These are phyloP conservation scores for Wickerhamiella pararugosa DNA, from an alignment of 1,139 yeast species.

Conservation along the genomic window DNA sequence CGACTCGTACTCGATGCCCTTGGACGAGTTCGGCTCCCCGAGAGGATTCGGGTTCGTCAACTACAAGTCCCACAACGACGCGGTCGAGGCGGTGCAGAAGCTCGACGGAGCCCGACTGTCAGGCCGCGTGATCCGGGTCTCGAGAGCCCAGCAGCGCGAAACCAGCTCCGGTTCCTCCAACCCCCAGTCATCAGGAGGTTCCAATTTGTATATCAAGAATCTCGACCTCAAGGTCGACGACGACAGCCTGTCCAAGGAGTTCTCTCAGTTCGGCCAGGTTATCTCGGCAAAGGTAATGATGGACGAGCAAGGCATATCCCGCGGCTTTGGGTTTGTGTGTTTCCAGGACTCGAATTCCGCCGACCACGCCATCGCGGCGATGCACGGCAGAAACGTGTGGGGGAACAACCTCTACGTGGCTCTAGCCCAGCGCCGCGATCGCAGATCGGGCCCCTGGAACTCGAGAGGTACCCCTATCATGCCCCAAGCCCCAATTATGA, in stretches of 20 bases:
- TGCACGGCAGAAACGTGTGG: conserved; percentile 54
- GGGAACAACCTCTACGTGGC: conserved; percentile 89
- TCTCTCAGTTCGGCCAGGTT: conserved; percentile 72
- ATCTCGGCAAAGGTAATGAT: conserved; percentile 86
- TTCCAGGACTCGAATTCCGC: conserved; percentile 88
- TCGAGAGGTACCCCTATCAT: not conserved
- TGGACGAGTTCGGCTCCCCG: conserved; percentile 62
- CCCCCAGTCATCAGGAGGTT: conserved; percentile 39
- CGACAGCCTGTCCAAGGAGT: conserved; percentile 65
- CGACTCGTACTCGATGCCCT: conserved; percentile 45
- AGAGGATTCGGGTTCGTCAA: conserved; percentile 87
- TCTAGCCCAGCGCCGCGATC: conserved; percentile 84
- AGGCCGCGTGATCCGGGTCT: conserved; percentile 66
- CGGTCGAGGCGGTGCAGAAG: conserved; percentile 66
- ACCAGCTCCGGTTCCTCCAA: not conserved
- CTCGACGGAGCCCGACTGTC: conserved; percentile 62
- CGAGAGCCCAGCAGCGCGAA: conserved; percentile 59
- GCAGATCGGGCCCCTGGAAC: conserved; percentile 5
- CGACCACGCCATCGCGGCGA: conserved; percentile 76
- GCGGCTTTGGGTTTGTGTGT: conserved; percentile 92
- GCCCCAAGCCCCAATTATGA: conserved; percentile 16
- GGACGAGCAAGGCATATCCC: conserved; percentile 73
- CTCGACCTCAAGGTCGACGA: conserved; percentile 73
- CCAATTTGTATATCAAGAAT: conserved; percentile 79
- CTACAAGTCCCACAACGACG: conserved; percentile 63